phyloP scores from a whole-genome alignment of 2,329 filamentous ascomycete genomes.

The Aspergillus bombycis region DNA sequence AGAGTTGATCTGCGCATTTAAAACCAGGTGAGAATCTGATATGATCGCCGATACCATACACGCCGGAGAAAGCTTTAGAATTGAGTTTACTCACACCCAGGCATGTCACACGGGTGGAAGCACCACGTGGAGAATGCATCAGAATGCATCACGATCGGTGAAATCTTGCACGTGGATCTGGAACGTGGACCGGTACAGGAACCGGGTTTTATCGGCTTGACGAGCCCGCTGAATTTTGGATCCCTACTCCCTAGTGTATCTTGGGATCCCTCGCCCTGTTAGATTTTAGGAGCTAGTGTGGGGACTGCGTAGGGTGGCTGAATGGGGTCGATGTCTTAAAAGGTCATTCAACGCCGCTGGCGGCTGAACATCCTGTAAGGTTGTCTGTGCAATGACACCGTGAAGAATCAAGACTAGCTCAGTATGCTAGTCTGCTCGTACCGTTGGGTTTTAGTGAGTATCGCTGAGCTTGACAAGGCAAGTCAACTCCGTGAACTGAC shows the following conservation, averaged over 20 bases:
- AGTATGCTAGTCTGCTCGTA: neutral
- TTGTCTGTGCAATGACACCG: neutral
- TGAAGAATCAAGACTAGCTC: neutral
- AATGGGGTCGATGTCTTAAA: neutral
- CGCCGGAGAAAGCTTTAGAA: neutral
- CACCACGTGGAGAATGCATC: neutral
- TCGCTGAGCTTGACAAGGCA: neutral
- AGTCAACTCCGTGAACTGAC: neutral
- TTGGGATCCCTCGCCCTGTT: neutral
- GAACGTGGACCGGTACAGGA: neutral
- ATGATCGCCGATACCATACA: neutral
- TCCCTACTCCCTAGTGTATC: neutral
- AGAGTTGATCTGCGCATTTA: too few species aligned
- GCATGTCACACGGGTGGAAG: neutral
- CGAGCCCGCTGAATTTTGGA: neutral
- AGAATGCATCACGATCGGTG: neutral
- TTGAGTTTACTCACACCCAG: neutral
- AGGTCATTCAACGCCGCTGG: neutral
- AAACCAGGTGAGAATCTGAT: neutral
- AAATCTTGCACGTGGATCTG: neutral
- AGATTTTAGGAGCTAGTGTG: neutral
- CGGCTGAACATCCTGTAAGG: neutral
- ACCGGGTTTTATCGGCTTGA: neutral
- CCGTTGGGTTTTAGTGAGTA: neutral
- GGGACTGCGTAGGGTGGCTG: neutral